phyloP scores from a whole-genome alignment of 768 basidiomycete species.

The Mycena rosella region DNA sequence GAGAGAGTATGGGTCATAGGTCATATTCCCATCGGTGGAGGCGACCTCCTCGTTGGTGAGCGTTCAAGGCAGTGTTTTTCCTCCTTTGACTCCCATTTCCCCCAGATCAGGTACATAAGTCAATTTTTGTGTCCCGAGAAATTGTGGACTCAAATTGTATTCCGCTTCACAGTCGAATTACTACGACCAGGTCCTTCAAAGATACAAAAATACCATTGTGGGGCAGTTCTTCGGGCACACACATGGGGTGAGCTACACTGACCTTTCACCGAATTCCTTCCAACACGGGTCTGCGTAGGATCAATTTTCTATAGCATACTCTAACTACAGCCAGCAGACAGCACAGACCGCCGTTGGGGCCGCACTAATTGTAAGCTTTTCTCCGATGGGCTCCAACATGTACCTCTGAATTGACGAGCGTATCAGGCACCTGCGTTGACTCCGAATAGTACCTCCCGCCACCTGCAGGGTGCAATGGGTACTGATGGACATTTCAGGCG shows the following conservation, averaged over 20 bases:
- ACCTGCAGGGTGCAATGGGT: background rate
- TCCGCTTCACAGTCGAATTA: slow-evolving; percentile 49
- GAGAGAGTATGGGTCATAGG: slow-evolving; percentile 55
- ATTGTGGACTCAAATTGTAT: background rate
- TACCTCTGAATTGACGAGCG: background rate
- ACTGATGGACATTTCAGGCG: slow-evolving; percentile 38
- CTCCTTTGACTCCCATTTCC: too few species aligned
- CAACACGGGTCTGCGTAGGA: too few species aligned
- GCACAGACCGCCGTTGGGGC: slow-evolving; percentile 47
- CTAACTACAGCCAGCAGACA: slow-evolving; percentile 49
- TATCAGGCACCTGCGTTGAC: slow-evolving; percentile 51
- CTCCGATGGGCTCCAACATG: background rate
- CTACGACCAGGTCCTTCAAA: slow-evolving; percentile 55
- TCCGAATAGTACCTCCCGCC: slow-evolving; percentile 45
- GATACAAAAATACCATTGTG: slow-evolving; percentile 55
- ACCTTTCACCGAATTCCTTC: background rate
- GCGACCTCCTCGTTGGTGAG: slow-evolving; percentile 40
- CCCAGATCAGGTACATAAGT: too few species aligned
- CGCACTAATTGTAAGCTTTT: slow-evolving; percentile 40
- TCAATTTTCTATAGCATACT: slow-evolving; percentile 57
- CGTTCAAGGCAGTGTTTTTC: slow-evolving; percentile 22
- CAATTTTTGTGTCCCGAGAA: too few species aligned
- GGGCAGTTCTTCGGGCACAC: slow-evolving; percentile 58
- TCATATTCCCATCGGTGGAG: slow-evolving; percentile 49
- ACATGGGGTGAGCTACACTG: slow-evolving; percentile 41